phyloP scores from a whole-genome alignment of 352 stramenopile species.

The Pythium biforme region DNA sequence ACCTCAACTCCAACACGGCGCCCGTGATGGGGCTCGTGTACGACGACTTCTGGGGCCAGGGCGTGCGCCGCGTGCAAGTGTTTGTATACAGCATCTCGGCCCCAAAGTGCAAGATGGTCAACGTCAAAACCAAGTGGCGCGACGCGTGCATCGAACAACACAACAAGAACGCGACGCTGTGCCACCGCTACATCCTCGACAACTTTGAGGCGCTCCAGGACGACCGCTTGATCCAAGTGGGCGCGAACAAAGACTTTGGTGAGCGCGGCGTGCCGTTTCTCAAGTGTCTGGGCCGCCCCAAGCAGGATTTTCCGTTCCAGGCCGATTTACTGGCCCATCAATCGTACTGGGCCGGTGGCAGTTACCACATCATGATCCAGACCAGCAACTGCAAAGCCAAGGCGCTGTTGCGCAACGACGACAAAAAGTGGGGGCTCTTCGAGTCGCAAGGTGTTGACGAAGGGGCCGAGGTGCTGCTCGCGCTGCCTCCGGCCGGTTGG shows the following conservation, averaged over 20 bases:
- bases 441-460: slow-evolving; percentile 40
- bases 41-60: slow-evolving; percentile 36
- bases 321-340: slow-evolving; percentile 57
- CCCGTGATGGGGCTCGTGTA: slow-evolving; percentile 28
- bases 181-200: slow-evolving; percentile 51
- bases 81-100: slow-evolving; percentile 37
- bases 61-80: slow-evolving; percentile 24
- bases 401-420: slow-evolving; percentile 32
- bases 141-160: slow-evolving; percentile 33
- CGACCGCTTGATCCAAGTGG: slow-evolving; percentile 35
- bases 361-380: slow-evolving; percentile 48
- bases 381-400: slow-evolving; percentile 46
- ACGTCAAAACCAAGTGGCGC: slow-evolving; percentile 15
- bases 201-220: slow-evolving; percentile 39
- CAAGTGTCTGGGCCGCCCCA: slow-evolving; percentile 41
- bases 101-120: slow-evolving; percentile 32
- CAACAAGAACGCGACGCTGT: slow-evolving; percentile 33
- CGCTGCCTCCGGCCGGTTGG: slow-evolving; percentile 44
- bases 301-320: slow-evolving; percentile 42
- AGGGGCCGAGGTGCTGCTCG: slow-evolving; percentile 42
- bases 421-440: slow-evolving; percentile 51
- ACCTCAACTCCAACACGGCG: slow-evolving; percentile 31
- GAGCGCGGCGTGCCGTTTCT: slow-evolving; percentile 44
- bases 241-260: slow-evolving; percentile 40
- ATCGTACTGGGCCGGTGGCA: slow-evolving; percentile 47